These are phyloP conservation scores for Candida endomychidarum DNA, from an alignment of 805 yeast genomes.

Conservation along the genomic window DNA sequence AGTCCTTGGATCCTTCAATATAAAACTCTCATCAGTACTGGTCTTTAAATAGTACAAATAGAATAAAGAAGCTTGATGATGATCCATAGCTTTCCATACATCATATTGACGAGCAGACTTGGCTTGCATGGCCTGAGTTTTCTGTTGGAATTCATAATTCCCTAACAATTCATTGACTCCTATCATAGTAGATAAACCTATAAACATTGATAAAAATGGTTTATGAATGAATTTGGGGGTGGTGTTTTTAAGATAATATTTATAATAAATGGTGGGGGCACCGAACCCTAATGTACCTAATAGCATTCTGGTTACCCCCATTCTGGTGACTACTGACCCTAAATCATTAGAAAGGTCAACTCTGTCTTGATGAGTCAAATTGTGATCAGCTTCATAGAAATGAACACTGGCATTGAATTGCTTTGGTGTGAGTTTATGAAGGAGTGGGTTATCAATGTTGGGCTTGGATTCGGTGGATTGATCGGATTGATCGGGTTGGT, in stretches of 20 bases:
- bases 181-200: slow-evolving; percentile 30
- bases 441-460: slow-evolving; percentile 24
- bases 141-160: slow-evolving; percentile 22
- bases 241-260: slow-evolving; percentile 6
- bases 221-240: slow-evolving; percentile 20
- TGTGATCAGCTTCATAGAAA: slow-evolving; percentile 43
- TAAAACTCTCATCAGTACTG: slow-evolving; percentile 48
- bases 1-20: slow-evolving; percentile 55
- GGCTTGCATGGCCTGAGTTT: slow-evolving; percentile 18
- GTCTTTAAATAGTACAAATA: slow-evolving; percentile 52
- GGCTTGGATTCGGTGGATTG: no score
- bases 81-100: slow-evolving; percentile 41
- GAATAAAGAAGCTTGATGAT: slow-evolving; percentile 35
- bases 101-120: slow-evolving; percentile 7
- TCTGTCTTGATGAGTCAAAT: slow-evolving; percentile 32
- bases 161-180: slow-evolving; percentile 25
- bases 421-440: slow-evolving; percentile 28
- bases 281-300: slow-evolving; percentile 27
- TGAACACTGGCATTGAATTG: slow-evolving; percentile 38
- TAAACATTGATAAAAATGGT: slow-evolving; percentile 33
- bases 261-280: slow-evolving; percentile 29
- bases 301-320: slow-evolving; percentile 28
- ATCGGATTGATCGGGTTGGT: no score
- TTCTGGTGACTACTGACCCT: slow-evolving; percentile 21
- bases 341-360: slow-evolving; percentile 30